Evolutionary conservation across 306 rosid species (phyloP).

Genomic region (Trichosanthes cucumerina): DNA sequence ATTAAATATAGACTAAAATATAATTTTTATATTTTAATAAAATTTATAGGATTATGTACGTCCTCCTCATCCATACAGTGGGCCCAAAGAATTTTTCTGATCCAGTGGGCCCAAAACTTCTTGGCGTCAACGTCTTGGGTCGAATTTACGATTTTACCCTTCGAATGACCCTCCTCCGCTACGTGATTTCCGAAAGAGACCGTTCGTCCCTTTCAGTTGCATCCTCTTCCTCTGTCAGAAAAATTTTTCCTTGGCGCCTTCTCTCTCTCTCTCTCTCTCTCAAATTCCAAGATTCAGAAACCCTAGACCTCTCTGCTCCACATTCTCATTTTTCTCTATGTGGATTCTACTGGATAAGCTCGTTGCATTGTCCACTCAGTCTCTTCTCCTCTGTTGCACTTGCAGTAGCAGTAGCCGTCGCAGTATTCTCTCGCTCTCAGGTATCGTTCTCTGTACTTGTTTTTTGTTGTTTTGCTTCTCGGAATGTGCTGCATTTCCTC

Average conservation of each 20-base stretch:
- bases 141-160: background rate
- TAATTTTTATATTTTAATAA: background rate
- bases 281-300: slow-evolving; percentile 19
- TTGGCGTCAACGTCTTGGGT: background rate
- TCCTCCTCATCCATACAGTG: background rate
- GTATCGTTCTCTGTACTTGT: background rate
- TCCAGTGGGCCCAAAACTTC: background rate
- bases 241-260: background rate
- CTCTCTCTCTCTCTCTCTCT: slow-evolving; percentile 14
- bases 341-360: background rate
- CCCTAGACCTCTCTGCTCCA: slow-evolving; percentile 26
- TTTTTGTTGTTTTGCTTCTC: slow-evolving; percentile 2
- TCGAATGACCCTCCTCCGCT: background rate
- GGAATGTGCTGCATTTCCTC: background rate
- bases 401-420: background rate
- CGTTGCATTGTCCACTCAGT: background rate
- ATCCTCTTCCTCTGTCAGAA: background rate
- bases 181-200: background rate
- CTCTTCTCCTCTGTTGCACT: background rate
- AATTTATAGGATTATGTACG: background rate
- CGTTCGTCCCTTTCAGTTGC: slow-evolving; percentile 16
- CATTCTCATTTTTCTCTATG: slow-evolving; percentile 10
- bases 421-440: background rate
- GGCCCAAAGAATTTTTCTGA: slow-evolving; percentile 2
- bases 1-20: no score